These are phyloP conservation scores for Aspergillus taichungensis DNA, from an alignment of 495 filamentous ascomycete genomes.

Conservation along the genomic window DNA sequence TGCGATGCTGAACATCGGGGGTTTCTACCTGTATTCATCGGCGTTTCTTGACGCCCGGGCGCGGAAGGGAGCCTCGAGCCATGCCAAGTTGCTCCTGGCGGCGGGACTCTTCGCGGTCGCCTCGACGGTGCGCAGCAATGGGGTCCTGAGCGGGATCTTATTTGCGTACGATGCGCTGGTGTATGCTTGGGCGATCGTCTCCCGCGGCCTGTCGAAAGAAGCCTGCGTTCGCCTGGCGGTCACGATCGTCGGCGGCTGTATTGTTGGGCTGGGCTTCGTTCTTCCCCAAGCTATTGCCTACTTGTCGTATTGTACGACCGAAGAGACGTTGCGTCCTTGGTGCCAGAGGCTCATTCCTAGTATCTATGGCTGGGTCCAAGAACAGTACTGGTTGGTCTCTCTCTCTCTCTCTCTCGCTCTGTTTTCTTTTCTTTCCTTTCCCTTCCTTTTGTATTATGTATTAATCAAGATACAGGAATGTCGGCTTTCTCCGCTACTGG, in stretches of 20 bases:
- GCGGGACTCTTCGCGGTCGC: conserved; percentile 66
- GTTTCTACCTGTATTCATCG: conserved; percentile 59
- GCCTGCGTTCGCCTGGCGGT: conserved; percentile 38
- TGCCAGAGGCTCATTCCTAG: conserved; percentile 64
- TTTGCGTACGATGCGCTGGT: conserved; percentile 51
- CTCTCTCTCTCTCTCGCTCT: background rate
- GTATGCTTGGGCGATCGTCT: conserved; percentile 23
- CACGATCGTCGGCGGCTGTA: conserved; percentile 54
- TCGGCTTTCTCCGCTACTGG: conserved; percentile 88
- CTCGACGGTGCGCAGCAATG: conserved; percentile 76
- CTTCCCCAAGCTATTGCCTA: conserved; percentile 74
- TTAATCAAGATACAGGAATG: conserved; percentile 53
- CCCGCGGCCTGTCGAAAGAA: conserved; percentile 16
- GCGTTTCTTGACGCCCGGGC: conserved; percentile 32
- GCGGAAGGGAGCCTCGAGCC: conserved; percentile 17
- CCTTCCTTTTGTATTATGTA: background rate
- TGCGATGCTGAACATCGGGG: conserved; percentile 66
- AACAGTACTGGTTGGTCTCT: conserved; percentile 69
- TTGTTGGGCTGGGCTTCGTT: conserved; percentile 55
- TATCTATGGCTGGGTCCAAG: conserved; percentile 86
- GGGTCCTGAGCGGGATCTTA: conserved; percentile 69
- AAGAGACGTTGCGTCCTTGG: conserved; percentile 52
- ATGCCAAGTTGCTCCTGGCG: conserved; percentile 45
- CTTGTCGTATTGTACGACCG: conserved; percentile 52
- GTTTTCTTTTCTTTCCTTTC: conserved; percentile 1